These are phyloP conservation scores for Arabidopsis lyrata DNA, from an alignment of 441 rosid species.

Conservation along the genomic window DNA sequence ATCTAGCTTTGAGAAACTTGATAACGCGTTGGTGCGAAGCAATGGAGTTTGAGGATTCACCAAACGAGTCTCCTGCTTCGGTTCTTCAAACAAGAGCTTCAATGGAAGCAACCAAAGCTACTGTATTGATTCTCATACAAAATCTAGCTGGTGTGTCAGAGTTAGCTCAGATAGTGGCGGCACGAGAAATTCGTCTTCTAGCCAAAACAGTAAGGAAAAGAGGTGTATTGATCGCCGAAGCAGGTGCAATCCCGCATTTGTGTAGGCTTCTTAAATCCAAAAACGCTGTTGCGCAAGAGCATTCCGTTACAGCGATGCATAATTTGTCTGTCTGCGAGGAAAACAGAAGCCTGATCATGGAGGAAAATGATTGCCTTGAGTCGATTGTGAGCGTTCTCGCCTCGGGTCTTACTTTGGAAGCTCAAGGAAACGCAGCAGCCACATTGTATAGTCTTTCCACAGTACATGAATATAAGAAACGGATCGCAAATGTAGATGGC, in stretches of 20 bases:
- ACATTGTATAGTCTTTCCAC: slow-evolving; percentile 74
- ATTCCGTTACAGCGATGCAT: slow-evolving; percentile 76
- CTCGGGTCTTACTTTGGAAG: slow-evolving; percentile 68
- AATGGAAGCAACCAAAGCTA: slow-evolving; percentile 67
- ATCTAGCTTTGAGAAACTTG: slow-evolving; percentile 77
- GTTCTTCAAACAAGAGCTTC: slow-evolving; percentile 69
- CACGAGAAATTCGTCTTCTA: slow-evolving; percentile 75
- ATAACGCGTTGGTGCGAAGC: slow-evolving; percentile 74
- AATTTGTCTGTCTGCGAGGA: slow-evolving; percentile 70
- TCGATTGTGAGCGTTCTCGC: slow-evolving; percentile 68
- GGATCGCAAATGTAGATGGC: slow-evolving; percentile 63
- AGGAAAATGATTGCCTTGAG: slow-evolving; percentile 69
- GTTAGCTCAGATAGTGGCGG: slow-evolving; percentile 64
- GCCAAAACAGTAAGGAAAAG: slow-evolving; percentile 74
- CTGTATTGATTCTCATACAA: slow-evolving; percentile 61
- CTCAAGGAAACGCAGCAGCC: slow-evolving; percentile 83
- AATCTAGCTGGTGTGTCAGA: slow-evolving; percentile 70
- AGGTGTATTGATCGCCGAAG: slow-evolving; percentile 74
- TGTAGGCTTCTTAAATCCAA: slow-evolving; percentile 54
- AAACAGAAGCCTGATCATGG: slow-evolving; percentile 76
- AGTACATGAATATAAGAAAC: slow-evolving; percentile 74
- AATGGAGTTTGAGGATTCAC: slow-evolving; percentile 51
- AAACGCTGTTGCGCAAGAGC: slow-evolving; percentile 68
- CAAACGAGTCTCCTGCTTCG: slow-evolving; percentile 53
- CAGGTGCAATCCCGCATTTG: slow-evolving; percentile 83